Evolutionary conservation across 176 grass and related monocot species (phyloP).

Genomic region (Bothriochloa decipiens): DNA sequence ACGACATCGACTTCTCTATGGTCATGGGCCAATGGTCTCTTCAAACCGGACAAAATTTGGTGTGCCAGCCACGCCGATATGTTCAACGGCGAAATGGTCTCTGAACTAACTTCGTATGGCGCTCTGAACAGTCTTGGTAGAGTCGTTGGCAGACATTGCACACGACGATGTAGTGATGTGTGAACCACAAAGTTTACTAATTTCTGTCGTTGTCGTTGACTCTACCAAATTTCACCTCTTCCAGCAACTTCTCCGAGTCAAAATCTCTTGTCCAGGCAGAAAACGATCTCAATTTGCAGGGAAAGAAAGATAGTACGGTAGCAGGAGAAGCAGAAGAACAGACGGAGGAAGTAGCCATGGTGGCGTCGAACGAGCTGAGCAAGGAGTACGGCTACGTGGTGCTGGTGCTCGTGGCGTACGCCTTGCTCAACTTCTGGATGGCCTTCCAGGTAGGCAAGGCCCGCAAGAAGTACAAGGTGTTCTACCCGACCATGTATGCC

Average conservation of each 20-base stretch:
- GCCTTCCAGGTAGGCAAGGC: slow-evolving; percentile 74
- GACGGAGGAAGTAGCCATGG: slow-evolving; percentile 51
- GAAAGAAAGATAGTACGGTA: too few relatives aligned
- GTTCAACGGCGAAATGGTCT: slow-evolving; percentile 4
- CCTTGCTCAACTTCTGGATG: slow-evolving; percentile 95
- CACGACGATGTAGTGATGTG: neutral
- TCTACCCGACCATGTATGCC: slow-evolving; percentile 79
- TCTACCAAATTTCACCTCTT: neutral
- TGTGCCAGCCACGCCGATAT: neutral
- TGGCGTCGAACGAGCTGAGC: slow-evolving; percentile 60
- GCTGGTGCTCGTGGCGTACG: slow-evolving; percentile 64
- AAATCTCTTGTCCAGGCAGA: neutral
- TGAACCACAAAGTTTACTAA: neutral
- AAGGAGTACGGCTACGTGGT: slow-evolving; percentile 92
- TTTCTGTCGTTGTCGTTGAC: neutral
- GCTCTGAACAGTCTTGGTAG: neutral
- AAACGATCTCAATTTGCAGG: slow-evolving; percentile 9
- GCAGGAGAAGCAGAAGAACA: too few relatives aligned
- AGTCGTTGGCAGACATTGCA: neutral
- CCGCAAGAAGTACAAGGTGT: slow-evolving; percentile 90
- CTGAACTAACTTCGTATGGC: neutral
- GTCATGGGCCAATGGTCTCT: neutral
- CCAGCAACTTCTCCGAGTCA: neutral
- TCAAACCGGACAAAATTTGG: neutral
- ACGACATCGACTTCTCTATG: neutral